Base-by-base conservation (phyloP, 495 filamentous ascomycete genomes). In the Diplogelasinospora grovesii region DNA sequence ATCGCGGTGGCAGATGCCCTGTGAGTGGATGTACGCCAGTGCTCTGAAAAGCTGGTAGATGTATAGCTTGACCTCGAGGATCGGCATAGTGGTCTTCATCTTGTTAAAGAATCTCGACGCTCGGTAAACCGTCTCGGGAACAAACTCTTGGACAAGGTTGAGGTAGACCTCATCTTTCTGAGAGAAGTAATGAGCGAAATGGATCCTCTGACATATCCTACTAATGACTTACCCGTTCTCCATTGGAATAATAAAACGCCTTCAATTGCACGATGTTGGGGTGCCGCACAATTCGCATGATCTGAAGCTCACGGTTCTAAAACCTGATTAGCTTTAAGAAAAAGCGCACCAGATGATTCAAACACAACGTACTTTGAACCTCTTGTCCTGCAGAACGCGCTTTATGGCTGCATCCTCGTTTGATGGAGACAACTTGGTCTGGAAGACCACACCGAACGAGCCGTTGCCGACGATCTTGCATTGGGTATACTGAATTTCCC, bases 381-480 rank as follows among this genome's bases (percentile, higher is more conserved):
- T 79, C 73, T 98, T 98, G 70, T 98, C 92, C 57, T 98, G 92
- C 41, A 98, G 75, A 36, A 98, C 92, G 53, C 92, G 79, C 73
- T 98, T 98, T 70, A 98, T 98, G 57, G 92, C 92, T 42, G 92
- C 92, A 68, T 98, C 92, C 62, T 98, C 92, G 45, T 90, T 90
- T 49, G 83, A 90, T 11, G 92, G 92, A 46, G 92, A 89, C 56
- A 98, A 80, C 69, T 97, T 98, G 22, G 92, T 98, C 65, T 98
- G 92, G 61, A 98, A 98, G 46, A 98, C 92, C 15, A 98, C 92
- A 45, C 92, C 92, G 60, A 98, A 98, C 10, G 92, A 97, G 39
- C 92, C 92, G 66, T 98, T 98, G 53, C 92, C 92, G n/a, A 98
- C 92, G 48, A 98, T 97, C 71, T 98, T 98, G 70, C 92, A 98